Evolutionary conservation across 257 asterid species (phyloP), one percentile per base, ranked within the genome.

Genomic region (Nicotiana noctiflora): DNA sequence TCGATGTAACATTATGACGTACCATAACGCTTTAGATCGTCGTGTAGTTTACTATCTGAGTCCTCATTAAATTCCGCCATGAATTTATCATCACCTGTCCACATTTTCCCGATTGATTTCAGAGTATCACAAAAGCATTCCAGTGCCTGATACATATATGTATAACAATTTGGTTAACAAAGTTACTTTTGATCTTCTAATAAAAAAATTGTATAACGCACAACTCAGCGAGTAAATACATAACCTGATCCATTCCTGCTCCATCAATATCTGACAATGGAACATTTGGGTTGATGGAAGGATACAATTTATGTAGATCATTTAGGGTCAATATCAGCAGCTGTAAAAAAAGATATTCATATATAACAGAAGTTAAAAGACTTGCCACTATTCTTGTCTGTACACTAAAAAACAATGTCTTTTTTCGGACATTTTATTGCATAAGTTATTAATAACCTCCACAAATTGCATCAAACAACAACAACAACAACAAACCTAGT

Each of bases 41-140:
- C 90, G 13, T 70, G 59, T 64, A 81, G 53, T 37, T 84, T 82
- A 85, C 52, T 76, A 27, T 87, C 86, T 25, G 89, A 57, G 37
- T 85, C 82, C 53, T 89, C 83, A 64, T 90, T 86, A 81, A 89
- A 89, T 57, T 79, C 86, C 32, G 75, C 82, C 93, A 91, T 88
- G 97, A 98, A 91, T 44, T 85, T 84, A 78, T 85, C 94, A 11
- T 86, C 83, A 52, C 81, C 40, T 23, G 93, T 90, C 99, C 99
- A 95, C 2, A 84, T 79, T 72, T 88, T 90, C 81, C 97, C 98
- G 15, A 95, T 84, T 53, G 90, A 88, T 89, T 89, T 85, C 49
- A 93, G 81, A 84, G 90, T 84, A 81, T 86, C 86, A 78, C 98
- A 95, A 37, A 95, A 87, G 77, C 85, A 75, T 27, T 81, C 85